phyloP scores from a whole-genome alignment of 202 grass and related monocot genomes.

The Elaeis oleifera region DNA sequence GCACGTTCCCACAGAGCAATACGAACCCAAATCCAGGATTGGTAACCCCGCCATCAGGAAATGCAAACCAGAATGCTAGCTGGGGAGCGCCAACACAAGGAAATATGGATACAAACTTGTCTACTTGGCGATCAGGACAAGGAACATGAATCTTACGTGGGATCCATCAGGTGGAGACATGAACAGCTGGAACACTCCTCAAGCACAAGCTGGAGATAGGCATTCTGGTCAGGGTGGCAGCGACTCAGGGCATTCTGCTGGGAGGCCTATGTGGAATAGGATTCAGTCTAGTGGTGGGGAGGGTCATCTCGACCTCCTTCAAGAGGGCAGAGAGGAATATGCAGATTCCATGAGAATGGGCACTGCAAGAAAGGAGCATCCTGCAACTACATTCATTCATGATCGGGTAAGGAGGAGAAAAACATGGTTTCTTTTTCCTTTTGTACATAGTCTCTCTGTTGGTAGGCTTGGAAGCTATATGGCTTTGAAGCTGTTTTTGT shows the following conservation, averaged over 20 bases:
- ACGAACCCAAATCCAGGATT: slow-evolving; percentile 1
- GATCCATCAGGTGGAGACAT: slow-evolving; percentile 36
- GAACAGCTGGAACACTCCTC: slow-evolving; percentile 43
- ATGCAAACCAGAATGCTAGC: slow-evolving; percentile 7
- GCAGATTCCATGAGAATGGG: slow-evolving; percentile 29
- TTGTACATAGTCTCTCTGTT: no score
- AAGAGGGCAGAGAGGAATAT: slow-evolving; percentile 16
- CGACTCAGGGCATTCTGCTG: slow-evolving; percentile 10
- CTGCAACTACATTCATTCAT: slow-evolving; percentile 40
- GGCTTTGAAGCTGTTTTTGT: no score
- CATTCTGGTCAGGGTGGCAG: slow-evolving; percentile 34
- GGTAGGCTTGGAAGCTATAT: no score
- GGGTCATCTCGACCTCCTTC: slow-evolving; percentile 17
- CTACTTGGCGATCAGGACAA: slow-evolving; percentile 39
- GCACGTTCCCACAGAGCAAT: slow-evolving; percentile 44
- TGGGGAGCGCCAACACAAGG: slow-evolving; percentile 10
- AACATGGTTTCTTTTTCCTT: no score
- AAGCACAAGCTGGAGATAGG: slow-evolving; percentile 29
- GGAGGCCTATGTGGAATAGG: slow-evolving; percentile 31
- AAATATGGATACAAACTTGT: slow-evolving; percentile 24
- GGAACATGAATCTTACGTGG: slow-evolving; percentile 39
- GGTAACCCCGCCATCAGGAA: neutral
- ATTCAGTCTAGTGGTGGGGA: slow-evolving; percentile 40
- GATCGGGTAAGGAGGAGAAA: neutral
- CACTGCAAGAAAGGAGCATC: slow-evolving; percentile 25